phyloP scores from a whole-genome alignment of 345 rosid genomes.

The Anastatica hierochuntica region DNA sequence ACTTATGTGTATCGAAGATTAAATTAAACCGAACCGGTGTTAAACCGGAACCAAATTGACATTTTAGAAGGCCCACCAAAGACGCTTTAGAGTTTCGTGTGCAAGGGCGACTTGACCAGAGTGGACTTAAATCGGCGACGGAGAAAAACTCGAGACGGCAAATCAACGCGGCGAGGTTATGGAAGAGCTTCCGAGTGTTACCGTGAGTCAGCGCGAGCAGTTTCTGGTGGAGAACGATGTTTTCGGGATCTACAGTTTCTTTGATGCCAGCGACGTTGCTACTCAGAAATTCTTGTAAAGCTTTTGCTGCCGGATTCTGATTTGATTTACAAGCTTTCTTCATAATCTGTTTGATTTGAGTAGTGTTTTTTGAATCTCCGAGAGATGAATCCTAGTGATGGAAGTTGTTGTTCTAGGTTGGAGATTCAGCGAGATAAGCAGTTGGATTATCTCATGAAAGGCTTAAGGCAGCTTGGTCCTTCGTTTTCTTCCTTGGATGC shows the following conservation, averaged over 20 bases:
- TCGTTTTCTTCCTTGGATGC: slow-evolving; percentile 67
- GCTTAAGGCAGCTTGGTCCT: slow-evolving; percentile 50
- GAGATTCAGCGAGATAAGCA: slow-evolving; percentile 79
- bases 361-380: too few relatives aligned
- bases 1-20: too few relatives aligned
- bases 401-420: slow-evolving; percentile 34
- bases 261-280: slow-evolving; percentile 36
- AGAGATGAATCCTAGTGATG: slow-evolving; percentile 8
- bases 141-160: background rate
- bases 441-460: slow-evolving; percentile 54
- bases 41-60: slow-evolving; percentile 5
- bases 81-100: too few relatives aligned
- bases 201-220: slow-evolving; percentile 64
- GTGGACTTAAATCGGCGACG: slow-evolving; percentile 4
- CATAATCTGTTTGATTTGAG: background rate
- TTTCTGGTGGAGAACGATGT: slow-evolving; percentile 49
- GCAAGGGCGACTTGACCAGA: too few relatives aligned
- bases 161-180: slow-evolving; percentile 19
- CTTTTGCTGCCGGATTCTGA: background rate
- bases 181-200: slow-evolving; percentile 32
- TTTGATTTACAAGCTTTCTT: background rate
- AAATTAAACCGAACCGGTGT: too few relatives aligned
- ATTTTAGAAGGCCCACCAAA: too few relatives aligned
- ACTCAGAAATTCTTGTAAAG: slow-evolving; percentile 43
- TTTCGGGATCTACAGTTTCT: slow-evolving; percentile 43